Evolutionary conservation across 257 asterid genomes (phyloP), one percentile per base, ranked within the genome.

Genomic region (Apocynum venetum): DNA sequence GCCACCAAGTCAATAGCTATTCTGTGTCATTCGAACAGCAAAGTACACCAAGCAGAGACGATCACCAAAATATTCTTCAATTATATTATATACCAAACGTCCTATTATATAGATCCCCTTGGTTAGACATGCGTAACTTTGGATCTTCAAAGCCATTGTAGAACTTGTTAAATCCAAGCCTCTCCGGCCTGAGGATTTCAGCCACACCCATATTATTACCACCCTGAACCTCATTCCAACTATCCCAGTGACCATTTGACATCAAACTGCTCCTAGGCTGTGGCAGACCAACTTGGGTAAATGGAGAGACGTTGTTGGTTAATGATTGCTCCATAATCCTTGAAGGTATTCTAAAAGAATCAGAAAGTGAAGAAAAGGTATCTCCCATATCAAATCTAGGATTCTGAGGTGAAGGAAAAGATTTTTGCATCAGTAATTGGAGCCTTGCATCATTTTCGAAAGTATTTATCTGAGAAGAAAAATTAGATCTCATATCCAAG

Each of bases 221-320:
- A 74, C 86, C 80, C 80, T 84, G 97, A 55, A 83, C 85, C 71
- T 87, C 95, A 85, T 84, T 90, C 97, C 96, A 89, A 72, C 93
- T 85, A 73, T 93, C 92, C 97, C 97, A 91, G 67, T 87, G 99
- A 76, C 97, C 95, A 84, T 90, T 90, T 73, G 98, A 82, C 78
- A 88, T 56, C 71, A 87, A 67, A 78, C 91, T 86, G 64, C 83
- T 90, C 80, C 97, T 89, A 65, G 92, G 80, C 82, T 88, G 97
- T 31, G 92, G 87, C 59, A 79, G 69, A 84, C 72, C 82, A 80
- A 87, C 82, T 80, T 89, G 96, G 51, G 98, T 72, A 75, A 80
- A 93, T 69, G 91, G 84, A 78, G 98, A 83, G 56, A 73, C 82
- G 80, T 88, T 90, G 84, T 85, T 90, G 80, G 87, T 65, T 67